Evolutionary conservation across 2,329 filamentous ascomycete species (phyloP).

Genomic region (Fusarium subtropicale): DNA sequence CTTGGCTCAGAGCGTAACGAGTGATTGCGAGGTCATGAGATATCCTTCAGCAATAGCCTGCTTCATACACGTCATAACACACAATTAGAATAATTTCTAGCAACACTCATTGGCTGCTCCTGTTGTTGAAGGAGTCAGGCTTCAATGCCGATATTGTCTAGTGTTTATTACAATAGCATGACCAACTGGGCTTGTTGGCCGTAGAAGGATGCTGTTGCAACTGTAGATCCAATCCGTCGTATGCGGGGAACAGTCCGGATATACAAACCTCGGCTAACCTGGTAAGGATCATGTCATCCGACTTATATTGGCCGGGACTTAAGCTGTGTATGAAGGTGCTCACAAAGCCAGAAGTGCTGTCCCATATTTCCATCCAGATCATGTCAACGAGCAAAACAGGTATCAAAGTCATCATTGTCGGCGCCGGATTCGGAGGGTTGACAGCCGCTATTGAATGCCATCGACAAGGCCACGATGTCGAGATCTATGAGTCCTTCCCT

Average conservation of each 20-base stretch:
- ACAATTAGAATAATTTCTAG: too few species aligned
- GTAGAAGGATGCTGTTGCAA: background rate
- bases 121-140: accelerated
- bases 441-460: conserved; percentile 39
- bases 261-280: conserved; percentile 9
- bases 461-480: conserved; percentile 26
- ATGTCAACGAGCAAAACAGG: conserved; percentile 30
- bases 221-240: conserved; percentile 3
- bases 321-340: background rate
- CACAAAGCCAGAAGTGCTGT: accelerated
- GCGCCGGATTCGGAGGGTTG: conserved; percentile 34
- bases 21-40: background rate
- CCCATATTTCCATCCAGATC: background rate
- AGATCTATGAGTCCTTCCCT: conserved; percentile 33
- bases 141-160: too few species aligned
- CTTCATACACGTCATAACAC: background rate
- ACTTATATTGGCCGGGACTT: background rate
- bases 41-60: background rate
- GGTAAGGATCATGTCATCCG: conserved; percentile 5
- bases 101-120: background rate
- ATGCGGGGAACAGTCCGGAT: conserved; percentile 11
- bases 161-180: background rate
- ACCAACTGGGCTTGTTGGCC: background rate
- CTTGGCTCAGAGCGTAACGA: background rate
- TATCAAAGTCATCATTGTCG: conserved; percentile 37